Base-by-base conservation (phyloP, 2,329 filamentous ascomycete species). In the Fusarium heterosporum region DNA sequence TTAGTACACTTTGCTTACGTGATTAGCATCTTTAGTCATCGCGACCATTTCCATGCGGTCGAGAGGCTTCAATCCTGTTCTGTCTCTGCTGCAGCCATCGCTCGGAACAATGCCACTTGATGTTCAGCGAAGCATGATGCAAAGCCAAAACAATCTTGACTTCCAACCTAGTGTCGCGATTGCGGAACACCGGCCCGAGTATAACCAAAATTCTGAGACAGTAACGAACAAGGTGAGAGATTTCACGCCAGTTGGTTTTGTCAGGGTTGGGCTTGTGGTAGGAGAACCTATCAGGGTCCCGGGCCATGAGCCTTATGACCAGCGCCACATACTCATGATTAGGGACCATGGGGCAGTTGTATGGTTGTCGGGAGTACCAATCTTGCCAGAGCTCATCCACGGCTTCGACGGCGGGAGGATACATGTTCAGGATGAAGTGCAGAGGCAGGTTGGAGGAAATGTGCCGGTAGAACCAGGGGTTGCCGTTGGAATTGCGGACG, bases 361-460 rank as follows among this genome's bases (percentile, higher is more conserved):
- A n/a, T 10, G 19, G 17, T 7, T 51, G 49, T 3, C 34, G 17
- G 1, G 36, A 46, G 17, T 61, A 50, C 45, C 47, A 65, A 14
- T 59, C 64, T 13, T 39, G 14, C 53, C 46, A 62, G 19, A 65
- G 52, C 16, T 68, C 61, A 1, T 38, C 13, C 7, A 57, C 51
- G 8, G 61, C 56, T 10, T 22, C 28, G 6, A 26, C 9, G 40
- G 52, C 22, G 0, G 39, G 19, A 0, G 48, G 40, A 4, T n/a
- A 7, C n/a, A 12, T 4, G 13, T 16, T 26, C 12, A 40, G 34
- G 8, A 2, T 6, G 28, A 12, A 12, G 16, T 8, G 29, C 8
- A 25, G 10, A 8, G n/a, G 12, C 7, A 45, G n/a, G 4, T 12
- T 6, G 22, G 17, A 5, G 7, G 22, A 13, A 5, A 17, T 6